Conservation (phyloP, 768 basidiomycete species). For the Tulasnella sp. region DNA sequence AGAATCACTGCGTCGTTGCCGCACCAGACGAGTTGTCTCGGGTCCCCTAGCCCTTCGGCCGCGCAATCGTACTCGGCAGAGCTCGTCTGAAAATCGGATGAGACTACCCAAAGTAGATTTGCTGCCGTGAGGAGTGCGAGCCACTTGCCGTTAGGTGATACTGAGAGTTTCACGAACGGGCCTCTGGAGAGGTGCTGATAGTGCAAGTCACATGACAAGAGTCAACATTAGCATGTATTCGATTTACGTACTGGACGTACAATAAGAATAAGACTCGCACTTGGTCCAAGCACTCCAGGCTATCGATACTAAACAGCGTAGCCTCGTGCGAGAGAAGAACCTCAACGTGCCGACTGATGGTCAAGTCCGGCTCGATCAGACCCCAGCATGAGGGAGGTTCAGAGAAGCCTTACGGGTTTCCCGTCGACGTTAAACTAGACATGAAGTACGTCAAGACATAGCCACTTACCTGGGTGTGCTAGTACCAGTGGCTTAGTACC, state of each 20-base stretch:
- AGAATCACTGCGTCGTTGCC: constrained; percentile 90
- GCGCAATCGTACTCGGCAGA: constrained; percentile 78
- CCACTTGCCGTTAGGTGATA: constrained; percentile 90
- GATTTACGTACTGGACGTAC: neutral
- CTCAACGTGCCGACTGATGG: constrained; percentile 81
- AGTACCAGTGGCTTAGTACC: constrained; percentile 63
- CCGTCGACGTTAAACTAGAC: neutral
- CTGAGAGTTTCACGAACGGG: constrained; percentile 76
- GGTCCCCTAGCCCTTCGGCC: constrained; percentile 27
- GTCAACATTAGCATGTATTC: neutral
- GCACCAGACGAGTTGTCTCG: constrained; percentile 79
- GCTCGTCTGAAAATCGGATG: constrained; percentile 79
- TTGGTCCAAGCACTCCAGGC: constrained; percentile 76
- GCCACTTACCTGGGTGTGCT: constrained; percentile 57
- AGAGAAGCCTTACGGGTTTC: constrained; percentile 43
- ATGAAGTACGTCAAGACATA: no score
- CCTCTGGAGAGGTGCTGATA: constrained; percentile 66
- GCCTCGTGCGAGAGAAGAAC: constrained; percentile 72
- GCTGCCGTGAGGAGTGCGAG: constrained; percentile 69
- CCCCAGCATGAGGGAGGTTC: constrained; percentile 80
- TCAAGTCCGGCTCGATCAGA: constrained; percentile 80
- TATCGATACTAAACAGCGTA: constrained; percentile 79
- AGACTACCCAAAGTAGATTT: constrained; percentile 84
- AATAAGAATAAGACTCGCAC: constrained; percentile 20
- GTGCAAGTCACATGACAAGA: neutral